A percentile compares a stretch with the other conserved stretches of the same genome.
Conservation (phyloP, 2,329 filamentous ascomycete species). For the Trichocomaceae sp. region DNA sequence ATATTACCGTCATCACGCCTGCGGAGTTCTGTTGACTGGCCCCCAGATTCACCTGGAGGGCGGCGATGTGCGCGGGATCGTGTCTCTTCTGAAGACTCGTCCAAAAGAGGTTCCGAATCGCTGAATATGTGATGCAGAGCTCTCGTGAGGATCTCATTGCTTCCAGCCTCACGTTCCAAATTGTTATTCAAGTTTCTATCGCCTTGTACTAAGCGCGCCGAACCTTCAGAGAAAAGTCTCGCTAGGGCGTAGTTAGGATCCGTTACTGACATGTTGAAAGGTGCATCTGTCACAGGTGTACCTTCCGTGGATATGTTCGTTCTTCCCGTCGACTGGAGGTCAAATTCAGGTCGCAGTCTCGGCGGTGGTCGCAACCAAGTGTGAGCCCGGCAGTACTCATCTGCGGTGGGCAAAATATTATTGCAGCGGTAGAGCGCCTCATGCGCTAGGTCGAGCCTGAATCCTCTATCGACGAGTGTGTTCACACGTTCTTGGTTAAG, state of each 20-base stretch:
- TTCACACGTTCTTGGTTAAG: conserved; percentile 45
- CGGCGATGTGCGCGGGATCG: conserved; percentile 19
- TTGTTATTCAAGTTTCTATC: conserved; percentile 15
- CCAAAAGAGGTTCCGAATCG: conserved; percentile 23
- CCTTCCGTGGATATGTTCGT: conserved; percentile 20
- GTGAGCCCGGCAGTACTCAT: conserved; percentile 69
- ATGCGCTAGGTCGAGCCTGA: conserved; percentile 56
- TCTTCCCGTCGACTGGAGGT: conserved; percentile 33
- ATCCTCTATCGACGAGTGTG: conserved; percentile 42
- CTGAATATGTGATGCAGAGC: conserved; percentile 38
- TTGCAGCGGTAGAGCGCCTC: conserved; percentile 82
- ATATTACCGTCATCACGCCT: conserved; percentile 45
- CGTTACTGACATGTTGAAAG: conserved; percentile 21
- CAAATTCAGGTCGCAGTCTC: conserved; percentile 62
- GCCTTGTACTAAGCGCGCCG: conserved; percentile 17
- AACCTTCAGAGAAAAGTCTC: conserved; percentile 27
- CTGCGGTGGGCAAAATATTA: conserved; percentile 53
- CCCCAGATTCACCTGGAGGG: conserved; percentile 19
- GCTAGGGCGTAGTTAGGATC: conserved; percentile 27
- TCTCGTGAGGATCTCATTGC: conserved; percentile 35
- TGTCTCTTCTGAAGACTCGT: conserved; percentile 21
- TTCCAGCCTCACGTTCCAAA: conserved; percentile 26
- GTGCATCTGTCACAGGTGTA: conserved; percentile 20
- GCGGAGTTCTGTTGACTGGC: conserved; percentile 19
- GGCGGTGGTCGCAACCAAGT: conserved; percentile 51